Conservation (phyloP, 2,329 filamentous ascomycete species). For the Sporothrix luriei region DNA sequence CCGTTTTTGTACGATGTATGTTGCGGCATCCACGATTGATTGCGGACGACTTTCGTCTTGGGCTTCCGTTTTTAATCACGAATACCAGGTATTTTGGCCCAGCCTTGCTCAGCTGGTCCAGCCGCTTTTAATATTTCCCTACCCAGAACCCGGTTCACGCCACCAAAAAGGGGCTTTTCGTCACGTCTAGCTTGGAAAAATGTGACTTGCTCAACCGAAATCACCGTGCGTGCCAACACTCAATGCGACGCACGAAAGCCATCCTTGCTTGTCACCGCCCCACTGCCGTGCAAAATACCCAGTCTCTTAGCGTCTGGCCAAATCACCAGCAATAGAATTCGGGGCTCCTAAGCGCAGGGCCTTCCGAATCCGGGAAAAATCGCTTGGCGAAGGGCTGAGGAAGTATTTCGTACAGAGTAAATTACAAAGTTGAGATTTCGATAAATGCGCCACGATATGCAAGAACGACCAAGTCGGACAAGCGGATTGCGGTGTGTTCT, state of each 20-base stretch:
- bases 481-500: conserved; percentile 2
- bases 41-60: neutral
- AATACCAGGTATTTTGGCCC: conserved; percentile 1
- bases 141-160: conserved; percentile 20
- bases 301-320: neutral
- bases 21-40: neutral
- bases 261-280: neutral
- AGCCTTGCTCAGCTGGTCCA: conserved; percentile 1
- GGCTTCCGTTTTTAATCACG: neutral
- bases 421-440: neutral
- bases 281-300: conserved; percentile 11
- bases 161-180: neutral
- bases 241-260: too few relatives aligned
- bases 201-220: neutral
- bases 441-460: neutral
- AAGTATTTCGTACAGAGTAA: too few relatives aligned
- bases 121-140: conserved; percentile 8
- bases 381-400: conserved; percentile 11
- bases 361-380: conserved; percentile 10
- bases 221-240: neutral
- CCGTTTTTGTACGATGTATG: conserved; percentile 1
- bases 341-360: neutral
- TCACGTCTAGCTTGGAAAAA: conserved; percentile 3
- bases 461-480: conserved; percentile 7
- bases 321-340: conserved; percentile 5